Evolutionary conservation across 768 basidiomycete genomes (phyloP).

Genomic region (Suillus cothurnatus): DNA sequence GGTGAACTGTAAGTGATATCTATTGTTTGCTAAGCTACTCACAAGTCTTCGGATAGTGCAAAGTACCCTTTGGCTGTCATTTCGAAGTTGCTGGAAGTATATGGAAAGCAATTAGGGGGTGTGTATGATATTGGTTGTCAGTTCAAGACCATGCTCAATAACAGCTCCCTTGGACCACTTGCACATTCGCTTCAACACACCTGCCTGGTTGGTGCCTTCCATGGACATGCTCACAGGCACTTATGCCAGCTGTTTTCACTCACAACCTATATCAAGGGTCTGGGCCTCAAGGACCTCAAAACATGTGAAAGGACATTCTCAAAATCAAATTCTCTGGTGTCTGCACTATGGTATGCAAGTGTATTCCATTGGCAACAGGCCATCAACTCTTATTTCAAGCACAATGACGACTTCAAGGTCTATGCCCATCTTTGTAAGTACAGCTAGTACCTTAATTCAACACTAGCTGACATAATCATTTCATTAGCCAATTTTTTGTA

Average conservation of each 20-base stretch:
- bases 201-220: neutral
- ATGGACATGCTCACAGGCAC: neutral
- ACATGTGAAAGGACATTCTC: neutral
- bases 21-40: neutral
- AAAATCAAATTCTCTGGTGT: neutral
- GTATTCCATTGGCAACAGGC: neutral
- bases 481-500: neutral
- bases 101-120: neutral
- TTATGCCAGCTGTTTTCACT: neutral
- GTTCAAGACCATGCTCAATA: neutral
- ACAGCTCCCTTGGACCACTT: neutral
- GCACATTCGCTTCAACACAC: neutral
- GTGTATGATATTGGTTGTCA: neutral
- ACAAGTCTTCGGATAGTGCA: neutral
- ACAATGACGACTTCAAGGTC: neutral
- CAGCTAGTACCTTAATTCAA: no score
- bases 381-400: neutral
- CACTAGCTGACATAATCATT: neutral
- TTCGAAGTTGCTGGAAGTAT: neutral
- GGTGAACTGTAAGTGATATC: neutral
- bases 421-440: neutral
- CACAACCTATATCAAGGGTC: neutral
- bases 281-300: neutral
- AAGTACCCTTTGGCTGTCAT: neutral
- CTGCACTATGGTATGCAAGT: neutral